These are phyloP conservation scores for Xerocomus spinulosus DNA, from an alignment of 768 basidiomycete genomes.

Conservation along the genomic window DNA sequence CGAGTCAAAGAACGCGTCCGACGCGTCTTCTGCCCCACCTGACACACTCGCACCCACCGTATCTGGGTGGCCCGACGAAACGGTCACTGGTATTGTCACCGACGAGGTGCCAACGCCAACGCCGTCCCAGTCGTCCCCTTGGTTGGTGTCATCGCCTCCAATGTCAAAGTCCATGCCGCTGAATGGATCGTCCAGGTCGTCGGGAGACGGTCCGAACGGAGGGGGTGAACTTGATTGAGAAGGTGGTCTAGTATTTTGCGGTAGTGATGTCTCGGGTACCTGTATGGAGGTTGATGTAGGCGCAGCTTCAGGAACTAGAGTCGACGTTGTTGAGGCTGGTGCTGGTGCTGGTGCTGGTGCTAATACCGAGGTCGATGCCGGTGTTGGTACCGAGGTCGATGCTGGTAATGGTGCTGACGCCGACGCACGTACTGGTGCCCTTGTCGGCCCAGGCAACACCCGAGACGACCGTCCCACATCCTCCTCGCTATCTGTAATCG, in stretches of 20 bases:
- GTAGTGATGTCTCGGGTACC: neutral
- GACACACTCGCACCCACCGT: neutral
- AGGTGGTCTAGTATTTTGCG: neutral
- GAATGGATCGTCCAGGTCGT: conserved; percentile 15
- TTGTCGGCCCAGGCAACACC: neutral
- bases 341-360: neutral
- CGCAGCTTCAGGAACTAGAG: neutral
- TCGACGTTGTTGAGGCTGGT: neutral
- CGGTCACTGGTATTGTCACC: neutral
- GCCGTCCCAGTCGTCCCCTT: neutral
- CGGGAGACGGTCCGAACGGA: conserved; percentile 5
- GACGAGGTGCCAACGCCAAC: conserved; percentile 11
- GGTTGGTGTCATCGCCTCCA: neutral
- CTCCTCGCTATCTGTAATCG: conserved; percentile 26
- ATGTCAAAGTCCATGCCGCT: conserved; percentile 11
- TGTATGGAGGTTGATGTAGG: neutral
- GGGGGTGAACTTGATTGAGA: neutral
- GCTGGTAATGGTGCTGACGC: neutral
- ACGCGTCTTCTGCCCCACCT: conserved; percentile 1
- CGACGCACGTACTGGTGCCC: neutral
- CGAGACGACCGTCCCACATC: conserved; percentile 1
- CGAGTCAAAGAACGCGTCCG: conserved; percentile 18
- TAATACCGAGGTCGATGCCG: neutral
- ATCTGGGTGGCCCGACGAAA: neutral
- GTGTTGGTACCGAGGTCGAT: neutral